These are phyloP conservation scores for Aspergillus wentii DNA, from an alignment of 495 filamentous ascomycete species.

Conservation along the genomic window DNA sequence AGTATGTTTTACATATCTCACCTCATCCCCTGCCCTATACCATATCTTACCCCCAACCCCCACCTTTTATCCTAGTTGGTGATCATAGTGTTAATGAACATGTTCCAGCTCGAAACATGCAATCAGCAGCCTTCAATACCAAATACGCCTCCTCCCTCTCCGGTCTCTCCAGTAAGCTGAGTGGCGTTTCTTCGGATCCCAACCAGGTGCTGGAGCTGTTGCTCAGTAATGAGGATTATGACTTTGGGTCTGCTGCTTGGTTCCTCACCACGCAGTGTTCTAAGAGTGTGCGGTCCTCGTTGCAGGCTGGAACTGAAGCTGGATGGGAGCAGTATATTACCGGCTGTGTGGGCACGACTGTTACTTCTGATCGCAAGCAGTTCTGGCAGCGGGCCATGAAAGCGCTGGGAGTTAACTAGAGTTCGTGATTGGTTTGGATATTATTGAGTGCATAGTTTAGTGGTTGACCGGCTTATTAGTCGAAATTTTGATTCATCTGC, in stretches of 20 bases:
- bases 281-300: constrained; percentile 29
- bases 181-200: constrained; percentile 27
- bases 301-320: constrained; percentile 46
- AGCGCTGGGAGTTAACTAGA: constrained; percentile 32
- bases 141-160: constrained; percentile 58
- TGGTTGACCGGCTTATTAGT: constrained; percentile 4
- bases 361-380: constrained; percentile 41
- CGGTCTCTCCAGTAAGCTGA: constrained; percentile 34
- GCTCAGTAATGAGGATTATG: constrained; percentile 48
- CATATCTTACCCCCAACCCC: neutral
- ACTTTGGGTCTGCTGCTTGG: constrained; percentile 75
- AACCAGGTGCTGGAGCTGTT: constrained; percentile 56
- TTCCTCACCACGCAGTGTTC: constrained; percentile 64
- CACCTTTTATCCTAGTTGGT: neutral
- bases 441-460: neutral
- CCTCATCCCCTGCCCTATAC: constrained; percentile 2
- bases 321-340: constrained; percentile 61
- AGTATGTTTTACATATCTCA: constrained; percentile 37
- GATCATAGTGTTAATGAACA: neutral
- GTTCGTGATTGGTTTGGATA: constrained; percentile 1
- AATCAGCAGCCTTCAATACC: constrained; percentile 53
- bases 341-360: constrained; percentile 55
- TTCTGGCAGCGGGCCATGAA: constrained; percentile 50
- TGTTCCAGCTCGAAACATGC: constrained; percentile 63
- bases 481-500: constrained; percentile 3